These are phyloP conservation scores for Reticulascus tulasneorum DNA, from an alignment of 2,329 filamentous ascomycete genomes.

Conservation along the genomic window DNA sequence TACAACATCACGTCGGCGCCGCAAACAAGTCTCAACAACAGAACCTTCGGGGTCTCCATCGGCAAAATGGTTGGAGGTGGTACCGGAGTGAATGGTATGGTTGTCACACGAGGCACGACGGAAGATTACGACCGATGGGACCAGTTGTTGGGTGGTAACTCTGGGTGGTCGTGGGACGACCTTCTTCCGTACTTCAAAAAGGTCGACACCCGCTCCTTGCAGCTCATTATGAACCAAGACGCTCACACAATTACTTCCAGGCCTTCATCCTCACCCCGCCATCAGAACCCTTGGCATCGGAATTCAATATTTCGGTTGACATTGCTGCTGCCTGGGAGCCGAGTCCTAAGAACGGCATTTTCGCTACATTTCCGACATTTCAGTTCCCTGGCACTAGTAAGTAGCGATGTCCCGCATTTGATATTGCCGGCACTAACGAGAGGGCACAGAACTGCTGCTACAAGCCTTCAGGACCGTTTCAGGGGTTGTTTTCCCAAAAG, in stretches of 20 bases:
- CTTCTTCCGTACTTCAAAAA: constrained; percentile 41
- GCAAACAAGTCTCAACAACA: constrained; percentile 21
- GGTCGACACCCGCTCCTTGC: constrained; percentile 13
- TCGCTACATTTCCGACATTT: too few relatives aligned
- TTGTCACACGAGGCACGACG: constrained; percentile 28
- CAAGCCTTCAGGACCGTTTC: constrained; percentile 19
- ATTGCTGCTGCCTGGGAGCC: too few relatives aligned
- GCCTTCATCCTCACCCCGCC: constrained; percentile 14
- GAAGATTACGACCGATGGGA: constrained; percentile 36
- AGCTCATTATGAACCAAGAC: not conserved
- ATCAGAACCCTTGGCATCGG: too few relatives aligned
- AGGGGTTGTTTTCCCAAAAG: constrained; percentile 20
- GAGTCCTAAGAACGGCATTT: too few relatives aligned
- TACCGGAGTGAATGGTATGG: constrained; percentile 33
- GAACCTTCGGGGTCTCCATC: constrained; percentile 19
- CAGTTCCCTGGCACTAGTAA: too few relatives aligned
- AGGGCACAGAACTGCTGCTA: too few relatives aligned
- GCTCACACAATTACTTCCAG: too few relatives aligned
- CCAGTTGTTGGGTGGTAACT: constrained; percentile 33
- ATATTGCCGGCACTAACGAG: accelerated
- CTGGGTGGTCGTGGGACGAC: constrained; percentile 29
- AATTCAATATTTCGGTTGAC: too few relatives aligned
- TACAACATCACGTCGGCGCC: constrained; percentile 19
- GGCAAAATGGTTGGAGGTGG: constrained; percentile 33
- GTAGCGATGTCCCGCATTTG: too few relatives aligned